Evolutionary conservation across 2,329 filamentous ascomycete species (phyloP), one percentile per base, ranked within the genome.

Genomic region (Byssochlamys sp.): DNA sequence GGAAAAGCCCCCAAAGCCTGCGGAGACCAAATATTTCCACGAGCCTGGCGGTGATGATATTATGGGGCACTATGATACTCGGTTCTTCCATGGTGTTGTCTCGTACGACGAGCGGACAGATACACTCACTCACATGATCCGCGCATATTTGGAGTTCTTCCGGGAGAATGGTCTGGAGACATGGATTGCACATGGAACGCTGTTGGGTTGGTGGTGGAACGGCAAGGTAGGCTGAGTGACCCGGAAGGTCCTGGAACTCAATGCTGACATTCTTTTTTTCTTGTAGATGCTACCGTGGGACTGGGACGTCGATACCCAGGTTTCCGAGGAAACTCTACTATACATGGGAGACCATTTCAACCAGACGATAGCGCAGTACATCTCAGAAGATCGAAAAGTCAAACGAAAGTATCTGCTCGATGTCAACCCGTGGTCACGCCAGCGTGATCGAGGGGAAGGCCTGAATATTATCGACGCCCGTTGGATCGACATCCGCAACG

Each of bases 181-280:
- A 0, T 94, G 90, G 90, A 84, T 95, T 59, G 89, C 90, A 45
- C 90, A 95, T 71, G 90, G 90, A 53, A 91, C 89, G 3, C 75
- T 94, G 54, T 77, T 95, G 25, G 90, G 89, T 11, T 95, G 90
- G 90, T 94, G 88, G 88, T 95, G 90, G 90, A 92, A 90, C 69
- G 78, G 78, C 57, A 78, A 78, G 73, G 80, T 81, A 70, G n/a
- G 60, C 53, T n/a, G 48, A 28, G 14, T 19, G 39, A 45, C 2
- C 19, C 39, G 4, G 14, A 19, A 45, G 19, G 14, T 45, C 9
- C 12, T 45, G 6, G n/a, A 1, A 19, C 14, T 54, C 63, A 27
- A 11, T 14, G 11, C 25, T 59, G 19, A 54, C 19, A 56, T 56
- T 55, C 33, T 26, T 14, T 51, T 39, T 31, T 4, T 19, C 53